Conservation (phyloP, 805 yeast species). For the Novakomyces olei region DNA sequence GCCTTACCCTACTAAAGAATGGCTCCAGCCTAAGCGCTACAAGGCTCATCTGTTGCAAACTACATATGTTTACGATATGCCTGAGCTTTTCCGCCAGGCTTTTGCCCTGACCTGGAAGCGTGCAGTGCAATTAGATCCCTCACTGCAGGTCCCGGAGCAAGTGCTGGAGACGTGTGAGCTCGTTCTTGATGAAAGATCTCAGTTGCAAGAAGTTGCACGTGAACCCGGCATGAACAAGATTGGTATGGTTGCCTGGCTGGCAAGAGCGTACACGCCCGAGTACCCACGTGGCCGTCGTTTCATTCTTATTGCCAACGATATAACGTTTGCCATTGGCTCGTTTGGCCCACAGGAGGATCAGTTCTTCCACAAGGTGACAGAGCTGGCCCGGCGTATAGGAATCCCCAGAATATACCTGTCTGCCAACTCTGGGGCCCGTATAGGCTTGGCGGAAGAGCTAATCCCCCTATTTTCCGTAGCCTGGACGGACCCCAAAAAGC, state of each 20-base stretch:
- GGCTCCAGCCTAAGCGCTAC: slow-evolving; percentile 95
- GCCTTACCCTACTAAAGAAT: slow-evolving; percentile 94
- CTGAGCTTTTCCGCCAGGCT: slow-evolving; percentile 92
- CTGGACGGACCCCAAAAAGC: slow-evolving; percentile 63
- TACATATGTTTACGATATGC: slow-evolving; percentile 95
- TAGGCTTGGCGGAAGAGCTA: slow-evolving; percentile 92
- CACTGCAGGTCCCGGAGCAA: slow-evolving; percentile 36
- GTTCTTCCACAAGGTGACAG: slow-evolving; percentile 81
- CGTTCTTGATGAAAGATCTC: slow-evolving; percentile 59
- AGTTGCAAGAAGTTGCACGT: slow-evolving; percentile 68
- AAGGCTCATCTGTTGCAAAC: slow-evolving; percentile 97
- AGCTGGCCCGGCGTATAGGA: slow-evolving; percentile 71
- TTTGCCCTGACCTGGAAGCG: slow-evolving; percentile 61
- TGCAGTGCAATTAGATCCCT: slow-evolving; percentile 6
- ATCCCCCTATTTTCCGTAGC: slow-evolving; percentile 74
- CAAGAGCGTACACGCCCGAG: slow-evolving; percentile 83
- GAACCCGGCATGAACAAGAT: slow-evolving; percentile 90
- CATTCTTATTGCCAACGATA: slow-evolving; percentile 85
- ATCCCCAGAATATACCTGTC: slow-evolving; percentile 88
- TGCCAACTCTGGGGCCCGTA: slow-evolving; percentile 98
- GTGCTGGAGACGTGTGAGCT: slow-evolving; percentile 61
- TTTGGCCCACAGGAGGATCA: slow-evolving; percentile 92
- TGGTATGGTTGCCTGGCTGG: slow-evolving; percentile 95
- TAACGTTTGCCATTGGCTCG: slow-evolving; percentile 94
- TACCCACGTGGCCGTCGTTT: slow-evolving; percentile 91